Conservation (phyloP, 2,329 filamentous ascomycete species). For the Penicillium decumbens region DNA sequence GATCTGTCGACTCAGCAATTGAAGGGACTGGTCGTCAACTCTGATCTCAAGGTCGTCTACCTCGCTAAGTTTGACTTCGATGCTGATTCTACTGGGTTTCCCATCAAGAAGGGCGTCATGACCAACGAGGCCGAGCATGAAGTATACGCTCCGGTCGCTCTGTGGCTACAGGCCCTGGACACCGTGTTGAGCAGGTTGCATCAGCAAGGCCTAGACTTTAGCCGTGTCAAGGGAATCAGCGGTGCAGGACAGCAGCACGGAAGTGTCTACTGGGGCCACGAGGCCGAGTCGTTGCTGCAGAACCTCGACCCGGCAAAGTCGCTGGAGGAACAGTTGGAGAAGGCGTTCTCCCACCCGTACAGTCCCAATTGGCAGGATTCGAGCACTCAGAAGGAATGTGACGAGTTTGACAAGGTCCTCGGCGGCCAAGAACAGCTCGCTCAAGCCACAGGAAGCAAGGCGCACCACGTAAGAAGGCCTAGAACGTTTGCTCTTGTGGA, state of each 20-base stretch:
- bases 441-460: constrained; percentile 78
- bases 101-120: constrained; percentile 80
- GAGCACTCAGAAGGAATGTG: constrained; percentile 87
- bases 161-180: constrained; percentile 93
- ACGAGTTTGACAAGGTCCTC: constrained; percentile 72
- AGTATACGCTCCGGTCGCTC: constrained; percentile 84
- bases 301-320: constrained; percentile 56
- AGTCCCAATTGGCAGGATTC: constrained; percentile 98
- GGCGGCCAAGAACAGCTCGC: constrained; percentile 67
- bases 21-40: constrained; percentile 84
- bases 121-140: constrained; percentile 77
- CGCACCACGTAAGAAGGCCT: constrained; percentile 71
- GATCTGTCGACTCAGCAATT: constrained; percentile 96
- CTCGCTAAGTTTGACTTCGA: constrained; percentile 96
- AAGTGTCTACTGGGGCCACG: constrained; percentile 82
- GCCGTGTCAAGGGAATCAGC: constrained; percentile 72
- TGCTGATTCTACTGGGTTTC: constrained; percentile 71
- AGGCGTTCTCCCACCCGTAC: constrained; percentile 75
- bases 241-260: constrained; percentile 97
- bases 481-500: not conserved
- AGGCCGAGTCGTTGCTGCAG: constrained; percentile 62
- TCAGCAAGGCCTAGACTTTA: constrained; percentile 66
- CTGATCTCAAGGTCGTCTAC: constrained; percentile 72
- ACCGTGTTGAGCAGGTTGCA: constrained; percentile 71
- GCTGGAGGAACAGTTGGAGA: constrained; percentile 67